Evolutionary conservation across 2,329 filamentous ascomycete species (phyloP).

Genomic region (Sarocladiaceae sp.): DNA sequence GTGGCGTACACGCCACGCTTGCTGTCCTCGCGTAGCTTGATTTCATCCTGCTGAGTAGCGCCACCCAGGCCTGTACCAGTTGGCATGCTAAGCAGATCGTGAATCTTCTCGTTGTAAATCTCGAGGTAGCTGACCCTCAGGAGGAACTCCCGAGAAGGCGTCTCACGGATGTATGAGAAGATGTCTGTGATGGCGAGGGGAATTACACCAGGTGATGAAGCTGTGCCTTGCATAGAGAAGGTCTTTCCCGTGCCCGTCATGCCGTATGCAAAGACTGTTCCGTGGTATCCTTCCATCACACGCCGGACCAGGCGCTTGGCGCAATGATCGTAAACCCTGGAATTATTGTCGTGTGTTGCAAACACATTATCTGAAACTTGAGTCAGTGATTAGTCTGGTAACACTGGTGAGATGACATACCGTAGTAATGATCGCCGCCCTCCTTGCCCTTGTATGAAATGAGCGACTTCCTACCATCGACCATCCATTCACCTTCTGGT

Average conservation of each 20-base stretch:
- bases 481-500: conserved; percentile 81
- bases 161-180: conserved; percentile 98
- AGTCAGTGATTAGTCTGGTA: conserved; percentile 16
- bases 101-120: conserved; percentile 98
- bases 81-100: conserved; percentile 82
- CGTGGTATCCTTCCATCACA: conserved; percentile 99
- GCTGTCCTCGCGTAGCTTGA: conserved; percentile 93
- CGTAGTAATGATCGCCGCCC: conserved; percentile 88
- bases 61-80: conserved; percentile 51
- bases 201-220: conserved; percentile 92
- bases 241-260: conserved; percentile 99
- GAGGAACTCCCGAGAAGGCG: conserved; percentile 88
- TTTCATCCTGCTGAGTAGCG: conserved; percentile 72
- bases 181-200: conserved; percentile 97
- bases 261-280: conserved; percentile 96
- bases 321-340: conserved; percentile 87
- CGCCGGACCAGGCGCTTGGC: conserved; percentile 91
- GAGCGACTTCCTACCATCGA: conserved; percentile 77
- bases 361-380: conserved; percentile 82
- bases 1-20: conserved; percentile 96
- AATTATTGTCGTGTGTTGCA: conserved; percentile 87
- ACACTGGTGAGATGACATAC: conserved; percentile 43
- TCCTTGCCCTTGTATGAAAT: conserved; percentile 85
- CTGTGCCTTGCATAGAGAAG: conserved; percentile 98
- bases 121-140: conserved; percentile 96